Conservation (phyloP, 768 basidiomycete species). For the Kwoniella heveanensis region DNA sequence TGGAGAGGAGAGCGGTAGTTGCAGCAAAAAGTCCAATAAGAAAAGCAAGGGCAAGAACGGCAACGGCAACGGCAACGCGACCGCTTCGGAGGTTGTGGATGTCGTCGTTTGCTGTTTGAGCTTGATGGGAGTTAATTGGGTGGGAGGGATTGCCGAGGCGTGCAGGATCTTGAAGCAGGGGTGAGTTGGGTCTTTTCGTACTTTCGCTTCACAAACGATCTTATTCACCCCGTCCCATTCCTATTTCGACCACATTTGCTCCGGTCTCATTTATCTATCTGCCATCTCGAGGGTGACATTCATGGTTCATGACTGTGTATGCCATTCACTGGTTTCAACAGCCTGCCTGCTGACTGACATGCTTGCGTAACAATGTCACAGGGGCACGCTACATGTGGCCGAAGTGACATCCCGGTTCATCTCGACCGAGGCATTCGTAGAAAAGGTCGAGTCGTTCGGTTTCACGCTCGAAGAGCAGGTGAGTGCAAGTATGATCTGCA, state of each 20-base stretch:
- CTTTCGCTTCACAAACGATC: too few relatives aligned
- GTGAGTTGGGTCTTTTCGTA: constrained; percentile 61
- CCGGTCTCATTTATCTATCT: too few relatives aligned
- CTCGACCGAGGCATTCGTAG: constrained; percentile 50
- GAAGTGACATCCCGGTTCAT: constrained; percentile 56
- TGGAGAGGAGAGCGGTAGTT: background rate
- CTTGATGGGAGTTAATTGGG: constrained; percentile 97
- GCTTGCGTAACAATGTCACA: too few relatives aligned
- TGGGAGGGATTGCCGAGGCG: constrained; percentile 82
- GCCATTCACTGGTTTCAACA: too few relatives aligned
- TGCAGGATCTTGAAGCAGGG: constrained; percentile 81
- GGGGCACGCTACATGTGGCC: constrained; percentile 54
- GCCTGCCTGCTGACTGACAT: too few relatives aligned
- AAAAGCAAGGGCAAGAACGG: constrained; percentile 63
- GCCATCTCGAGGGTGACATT: too few relatives aligned
- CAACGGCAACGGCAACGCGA: constrained; percentile 52
- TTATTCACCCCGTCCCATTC: too few relatives aligned
- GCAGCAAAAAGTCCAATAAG: constrained; percentile 5
- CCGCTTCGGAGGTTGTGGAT: constrained; percentile 78
- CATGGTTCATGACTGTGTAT: too few relatives aligned
- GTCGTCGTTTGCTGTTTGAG: constrained; percentile 91
- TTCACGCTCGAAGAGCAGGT: constrained; percentile 50
- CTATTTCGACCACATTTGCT: too few relatives aligned
- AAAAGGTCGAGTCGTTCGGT: constrained; percentile 53
- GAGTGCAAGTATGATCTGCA: too few relatives aligned